Percentiles rank a stretch among this genome's conserved stretches.
phyloP scores from a whole-genome alignment of 2,329 filamentous ascomycete genomes.

The Immersiporthe knoxdaviesiana region DNA sequence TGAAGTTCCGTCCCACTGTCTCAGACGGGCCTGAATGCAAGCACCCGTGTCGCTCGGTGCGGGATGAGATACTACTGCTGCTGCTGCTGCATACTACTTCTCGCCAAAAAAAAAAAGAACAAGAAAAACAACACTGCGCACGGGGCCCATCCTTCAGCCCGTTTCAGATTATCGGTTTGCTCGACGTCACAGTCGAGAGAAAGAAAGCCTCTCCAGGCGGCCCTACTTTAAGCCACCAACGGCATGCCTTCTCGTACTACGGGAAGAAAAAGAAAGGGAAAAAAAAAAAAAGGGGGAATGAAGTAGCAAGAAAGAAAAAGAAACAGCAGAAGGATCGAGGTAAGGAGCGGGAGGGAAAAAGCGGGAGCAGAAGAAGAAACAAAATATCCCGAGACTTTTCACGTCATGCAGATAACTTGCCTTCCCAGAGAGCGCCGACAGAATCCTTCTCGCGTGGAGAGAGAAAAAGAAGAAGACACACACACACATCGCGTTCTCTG shows the following conservation, averaged over 20 bases:
- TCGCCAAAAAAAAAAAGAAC: background rate
- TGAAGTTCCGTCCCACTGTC: background rate
- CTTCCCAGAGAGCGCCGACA: background rate
- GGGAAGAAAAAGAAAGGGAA: background rate
- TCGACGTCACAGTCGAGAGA: background rate
- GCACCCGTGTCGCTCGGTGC: background rate
- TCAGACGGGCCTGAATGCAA: background rate
- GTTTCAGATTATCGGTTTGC: background rate
- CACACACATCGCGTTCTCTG: slow-evolving; percentile 24
- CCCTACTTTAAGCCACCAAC: background rate
- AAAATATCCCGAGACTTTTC: slow-evolving; percentile 5
- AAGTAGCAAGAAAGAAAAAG: background rate
- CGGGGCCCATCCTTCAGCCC: background rate
- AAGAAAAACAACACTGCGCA: background rate
- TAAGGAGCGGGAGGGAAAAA: background rate
- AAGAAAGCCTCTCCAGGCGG: background rate
- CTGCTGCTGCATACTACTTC: background rate
- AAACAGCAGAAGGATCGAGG: background rate
- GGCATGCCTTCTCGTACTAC: background rate
- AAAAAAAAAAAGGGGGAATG: background rate
- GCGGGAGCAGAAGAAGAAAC: background rate
- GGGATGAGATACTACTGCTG: background rate
- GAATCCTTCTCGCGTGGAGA: no score
- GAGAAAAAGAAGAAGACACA: background rate
- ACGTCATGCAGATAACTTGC: background rate